Conservation (phyloP, 2,329 filamentous ascomycete species). For the Raffaelea ambrosiae region DNA sequence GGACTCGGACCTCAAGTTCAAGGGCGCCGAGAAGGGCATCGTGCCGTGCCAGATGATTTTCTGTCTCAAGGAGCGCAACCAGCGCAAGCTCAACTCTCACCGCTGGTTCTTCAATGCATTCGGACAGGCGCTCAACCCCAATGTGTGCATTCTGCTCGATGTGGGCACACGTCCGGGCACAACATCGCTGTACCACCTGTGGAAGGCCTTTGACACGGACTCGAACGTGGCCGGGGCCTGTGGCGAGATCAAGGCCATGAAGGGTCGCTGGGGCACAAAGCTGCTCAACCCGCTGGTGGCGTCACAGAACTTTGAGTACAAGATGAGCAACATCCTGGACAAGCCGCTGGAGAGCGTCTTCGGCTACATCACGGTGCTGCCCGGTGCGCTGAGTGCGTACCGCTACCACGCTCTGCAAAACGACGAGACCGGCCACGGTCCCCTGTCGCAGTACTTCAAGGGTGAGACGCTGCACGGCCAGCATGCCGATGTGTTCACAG, state of each 20-base stretch:
- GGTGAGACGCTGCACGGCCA: constrained; percentile 94
- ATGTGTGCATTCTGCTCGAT: constrained; percentile 93
- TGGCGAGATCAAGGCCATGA: constrained; percentile 95
- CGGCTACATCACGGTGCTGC: constrained; percentile 94
- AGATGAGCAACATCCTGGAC: constrained; percentile 98
- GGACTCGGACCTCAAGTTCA: constrained; percentile 94
- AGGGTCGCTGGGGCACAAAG: constrained; percentile 73
- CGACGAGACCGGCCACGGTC: constrained; percentile 89
- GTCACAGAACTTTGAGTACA: constrained; percentile 98
- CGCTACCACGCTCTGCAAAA: constrained; percentile 95
- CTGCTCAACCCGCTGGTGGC: constrained; percentile 91
- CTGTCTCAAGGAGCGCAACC: constrained; percentile 95
- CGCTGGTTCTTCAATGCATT: constrained; percentile 99
- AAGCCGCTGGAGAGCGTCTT: constrained; percentile 97
- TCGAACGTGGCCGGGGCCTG: constrained; percentile 96
- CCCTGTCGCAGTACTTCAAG: constrained; percentile 97
- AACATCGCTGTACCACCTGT: constrained; percentile 92
- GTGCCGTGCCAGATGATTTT: constrained; percentile 98
- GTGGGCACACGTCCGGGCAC: constrained; percentile 87
- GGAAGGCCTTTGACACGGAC: constrained; percentile 98
- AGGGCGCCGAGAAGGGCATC: constrained; percentile 97
- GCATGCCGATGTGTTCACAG: constrained; percentile 58
- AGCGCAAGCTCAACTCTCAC: constrained; percentile 96
- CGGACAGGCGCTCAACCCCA: constrained; percentile 83
- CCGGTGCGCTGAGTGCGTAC: constrained; percentile 90